Evolutionary conservation across 2,329 filamentous ascomycete genomes (phyloP), one percentile per base, ranked within the genome.

Genomic region (Chaetomium strumarium): DNA sequence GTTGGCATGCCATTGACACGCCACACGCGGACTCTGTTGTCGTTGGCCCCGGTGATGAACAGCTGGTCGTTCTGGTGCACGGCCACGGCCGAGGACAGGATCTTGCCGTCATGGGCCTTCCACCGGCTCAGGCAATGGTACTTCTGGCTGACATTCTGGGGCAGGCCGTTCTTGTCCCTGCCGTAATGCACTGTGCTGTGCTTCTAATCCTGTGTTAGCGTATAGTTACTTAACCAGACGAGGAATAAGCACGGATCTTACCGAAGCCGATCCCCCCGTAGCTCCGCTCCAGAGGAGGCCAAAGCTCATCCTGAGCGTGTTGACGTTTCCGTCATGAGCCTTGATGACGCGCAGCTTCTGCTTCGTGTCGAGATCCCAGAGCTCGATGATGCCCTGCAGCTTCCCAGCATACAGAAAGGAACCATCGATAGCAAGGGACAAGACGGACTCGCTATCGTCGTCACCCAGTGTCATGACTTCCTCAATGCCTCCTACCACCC

Each of bases 331-430:
- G 33, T 81, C 81, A 61, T 90, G 86, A 1, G 86, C 83, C 64
- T 87, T 90, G 64, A 99, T 86, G 16, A 89, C 90, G 52, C 93
- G 80, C 41, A 99, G 78, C 45, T 93, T 84, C 69, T 99, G 93
- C 49, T 86, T 84, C 0, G 93, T 97, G 66, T 97, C 92, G 13
- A 99, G 77, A 66, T 99, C 95, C 92, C 95, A 99, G 11, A 99
- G 81, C 66, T 97, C 92, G 55, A 99, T 83, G 46, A 95, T 81
- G 19, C 93, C 95, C 37, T 88, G 84, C 1, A 90, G 80, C 61
- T 95, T 87, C 43, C 93, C 93, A 54, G 88, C 89, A 66, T 97
- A 99, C 5, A 99, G 76, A 59, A 99, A 95, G 0, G 90, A 91
- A 0, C 90, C 90, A 57, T 97, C 91, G 2, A 95, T 79, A 5